Conservation (phyloP, 2,329 filamentous ascomycete genomes). For the Verticillium klebahnii region DNA sequence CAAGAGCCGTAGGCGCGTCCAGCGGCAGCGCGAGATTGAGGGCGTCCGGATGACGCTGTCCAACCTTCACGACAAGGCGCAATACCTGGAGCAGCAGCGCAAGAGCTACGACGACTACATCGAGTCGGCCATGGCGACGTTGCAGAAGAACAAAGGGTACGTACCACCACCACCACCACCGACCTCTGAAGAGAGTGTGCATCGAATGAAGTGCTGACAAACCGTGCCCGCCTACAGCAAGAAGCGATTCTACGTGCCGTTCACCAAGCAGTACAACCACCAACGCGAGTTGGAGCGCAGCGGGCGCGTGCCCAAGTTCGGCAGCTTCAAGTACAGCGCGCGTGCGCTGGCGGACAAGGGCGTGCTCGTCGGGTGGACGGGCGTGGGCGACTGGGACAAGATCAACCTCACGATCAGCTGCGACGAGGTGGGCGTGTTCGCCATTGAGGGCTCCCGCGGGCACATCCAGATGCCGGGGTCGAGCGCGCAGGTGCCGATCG, state of each 20-base stretch:
- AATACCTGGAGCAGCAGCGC: slow-evolving; percentile 89
- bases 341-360: slow-evolving; percentile 87
- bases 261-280: slow-evolving; percentile 98
- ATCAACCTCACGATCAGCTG: slow-evolving; percentile 92
- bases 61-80: slow-evolving; percentile 79
- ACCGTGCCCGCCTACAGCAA: slow-evolving; percentile 45
- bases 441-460: slow-evolving; percentile 83
- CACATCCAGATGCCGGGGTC: slow-evolving; percentile 96
- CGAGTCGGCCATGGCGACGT: slow-evolving; percentile 93
- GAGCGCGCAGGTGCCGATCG: slow-evolving; percentile 81
- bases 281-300: slow-evolving; percentile 90
- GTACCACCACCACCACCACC: slow-evolving; percentile 18
- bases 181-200: not conserved
- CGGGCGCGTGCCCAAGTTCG: slow-evolving; percentile 89
- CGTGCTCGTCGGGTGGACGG: slow-evolving; percentile 86
- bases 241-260: slow-evolving; percentile 90
- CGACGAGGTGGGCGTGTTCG: slow-evolving; percentile 91
- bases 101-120: slow-evolving; percentile 99
- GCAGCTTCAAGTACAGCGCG: slow-evolving; percentile 94
- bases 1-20: slow-evolving; percentile 88
- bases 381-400: slow-evolving; percentile 81
- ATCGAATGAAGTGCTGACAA: not conserved
- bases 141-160: slow-evolving; percentile 93
- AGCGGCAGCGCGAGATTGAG: slow-evolving; percentile 87
- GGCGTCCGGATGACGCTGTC: slow-evolving; percentile 70